Percentiles rank a stretch among this genome's conserved stretches.
phyloP scores from a whole-genome alignment of 2,329 filamentous ascomycete species.

The Neurospora sp. region DNA sequence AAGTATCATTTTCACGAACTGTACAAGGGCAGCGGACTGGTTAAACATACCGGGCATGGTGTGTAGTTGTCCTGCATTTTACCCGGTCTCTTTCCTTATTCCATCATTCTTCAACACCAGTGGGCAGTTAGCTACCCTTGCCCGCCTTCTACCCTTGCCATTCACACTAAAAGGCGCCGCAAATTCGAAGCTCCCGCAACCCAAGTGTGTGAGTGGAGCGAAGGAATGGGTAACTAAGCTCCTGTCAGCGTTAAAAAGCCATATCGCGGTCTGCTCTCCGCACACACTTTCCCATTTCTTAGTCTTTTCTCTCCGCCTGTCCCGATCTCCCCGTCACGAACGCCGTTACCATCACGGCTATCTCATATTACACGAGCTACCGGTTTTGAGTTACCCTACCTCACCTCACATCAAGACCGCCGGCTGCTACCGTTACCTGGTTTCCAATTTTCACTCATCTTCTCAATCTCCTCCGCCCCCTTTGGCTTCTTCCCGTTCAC shows the following conservation, averaged over 20 bases:
- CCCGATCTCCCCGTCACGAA: not conserved
- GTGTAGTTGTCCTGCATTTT: not conserved
- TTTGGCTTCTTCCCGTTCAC: not conserved
- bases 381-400: not conserved
- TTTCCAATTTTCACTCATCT: not conserved
- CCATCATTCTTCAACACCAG: not conserved
- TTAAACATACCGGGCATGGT: not conserved
- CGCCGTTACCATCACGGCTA: not conserved
- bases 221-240: not conserved
- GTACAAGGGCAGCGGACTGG: not conserved
- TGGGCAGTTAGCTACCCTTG: not conserved
- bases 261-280: not conserved
- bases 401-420: not conserved
- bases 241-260: not conserved
- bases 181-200: not conserved
- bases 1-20: not conserved
- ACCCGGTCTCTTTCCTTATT: not conserved
- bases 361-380: not conserved
- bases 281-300: not conserved
- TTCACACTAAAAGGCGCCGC: not conserved
- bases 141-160: not conserved
- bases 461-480: not conserved
- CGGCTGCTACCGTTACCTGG: not conserved
- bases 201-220: not conserved
- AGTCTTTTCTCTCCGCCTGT: not conserved